These are phyloP conservation scores for Penicillium mononematosum DNA, from an alignment of 495 filamentous ascomycete genomes.

Conservation along the genomic window DNA sequence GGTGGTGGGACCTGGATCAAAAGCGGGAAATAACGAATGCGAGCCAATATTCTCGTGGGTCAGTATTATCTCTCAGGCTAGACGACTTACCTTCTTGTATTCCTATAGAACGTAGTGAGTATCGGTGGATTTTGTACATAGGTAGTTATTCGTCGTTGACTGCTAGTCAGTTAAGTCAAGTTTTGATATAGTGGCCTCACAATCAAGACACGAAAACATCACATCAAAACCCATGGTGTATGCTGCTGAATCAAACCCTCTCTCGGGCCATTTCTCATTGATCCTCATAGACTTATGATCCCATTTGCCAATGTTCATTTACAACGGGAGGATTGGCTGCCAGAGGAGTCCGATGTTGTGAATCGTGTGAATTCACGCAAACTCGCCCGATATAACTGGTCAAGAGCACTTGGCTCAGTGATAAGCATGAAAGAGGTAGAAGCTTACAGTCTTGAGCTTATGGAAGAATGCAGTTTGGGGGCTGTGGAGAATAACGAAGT, in stretches of 20 bases:
- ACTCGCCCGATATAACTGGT: slow-evolving; percentile 14
- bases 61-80: background rate
- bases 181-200: slow-evolving; percentile 9
- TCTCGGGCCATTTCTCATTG: slow-evolving; percentile 54
- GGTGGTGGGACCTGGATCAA: background rate
- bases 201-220: slow-evolving; percentile 43
- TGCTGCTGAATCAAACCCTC: too few species aligned
- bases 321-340: slow-evolving; percentile 43
- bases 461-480: slow-evolving; percentile 41
- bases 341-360: slow-evolving; percentile 8
- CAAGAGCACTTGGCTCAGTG: slow-evolving; percentile 25
- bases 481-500: slow-evolving; percentile 14
- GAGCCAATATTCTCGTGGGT: background rate
- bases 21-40: background rate
- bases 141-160: slow-evolving; percentile 37
- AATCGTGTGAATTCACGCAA: background rate
- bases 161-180: slow-evolving; percentile 11
- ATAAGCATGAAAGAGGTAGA: slow-evolving; percentile 48
- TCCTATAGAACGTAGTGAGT: background rate
- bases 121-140: background rate
- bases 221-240: too few species aligned
- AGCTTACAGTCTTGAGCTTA: slow-evolving; percentile 45
- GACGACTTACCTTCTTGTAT: background rate
- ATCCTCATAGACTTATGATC: slow-evolving; percentile 51
- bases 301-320: slow-evolving; percentile 58